Percentiles rank a stretch among this genome's conserved stretches.
These are phyloP conservation scores for Paraphoma sp. DNA, from an alignment of 2,329 filamentous ascomycete genomes.

Conservation along the genomic window DNA sequence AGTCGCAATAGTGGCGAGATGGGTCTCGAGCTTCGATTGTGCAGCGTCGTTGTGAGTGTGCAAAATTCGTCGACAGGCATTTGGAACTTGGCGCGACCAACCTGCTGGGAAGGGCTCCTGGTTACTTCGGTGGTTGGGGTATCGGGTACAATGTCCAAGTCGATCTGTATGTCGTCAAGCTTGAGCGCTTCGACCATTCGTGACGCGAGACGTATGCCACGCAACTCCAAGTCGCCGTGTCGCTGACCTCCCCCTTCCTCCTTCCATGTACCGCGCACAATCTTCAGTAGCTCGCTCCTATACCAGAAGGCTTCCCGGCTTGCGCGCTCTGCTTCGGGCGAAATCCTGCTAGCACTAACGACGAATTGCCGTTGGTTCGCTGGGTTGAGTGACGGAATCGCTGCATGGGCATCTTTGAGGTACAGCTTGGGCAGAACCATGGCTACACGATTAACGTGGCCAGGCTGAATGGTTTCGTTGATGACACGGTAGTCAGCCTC, in stretches of 20 bases:
- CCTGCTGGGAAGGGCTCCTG: constrained; percentile 38
- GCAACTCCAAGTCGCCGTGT: constrained; percentile 75
- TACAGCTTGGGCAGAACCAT: constrained; percentile 78
- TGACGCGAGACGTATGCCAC: constrained; percentile 73
- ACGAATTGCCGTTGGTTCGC: constrained; percentile 91
- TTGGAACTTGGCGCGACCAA: constrained; percentile 55
- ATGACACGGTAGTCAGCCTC: constrained; percentile 28
- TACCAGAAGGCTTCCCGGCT: constrained; percentile 91
- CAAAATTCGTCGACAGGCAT: constrained; percentile 69
- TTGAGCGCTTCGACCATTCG: constrained; percentile 85
- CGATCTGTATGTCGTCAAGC: constrained; percentile 75
- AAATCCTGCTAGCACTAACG: constrained; percentile 79
- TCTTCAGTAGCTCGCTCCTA: constrained; percentile 77
- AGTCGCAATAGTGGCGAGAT: constrained; percentile 77
- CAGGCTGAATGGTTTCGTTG: constrained; percentile 61
- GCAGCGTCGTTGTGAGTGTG: constrained; percentile 72
- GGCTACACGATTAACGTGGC: constrained; percentile 73
- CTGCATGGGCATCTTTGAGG: constrained; percentile 75
- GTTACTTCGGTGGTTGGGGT: constrained; percentile 7
- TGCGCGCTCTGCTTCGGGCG: constrained; percentile 78
- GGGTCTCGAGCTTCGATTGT: constrained; percentile 72
- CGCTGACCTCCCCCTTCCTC: constrained; percentile 59
- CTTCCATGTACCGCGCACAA: constrained; percentile 75
- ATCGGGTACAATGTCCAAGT: constrained; percentile 54
- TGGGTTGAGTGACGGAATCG: constrained; percentile 81